Conservation (phyloP, 768 basidiomycete species). For the Boletus edulis region DNA sequence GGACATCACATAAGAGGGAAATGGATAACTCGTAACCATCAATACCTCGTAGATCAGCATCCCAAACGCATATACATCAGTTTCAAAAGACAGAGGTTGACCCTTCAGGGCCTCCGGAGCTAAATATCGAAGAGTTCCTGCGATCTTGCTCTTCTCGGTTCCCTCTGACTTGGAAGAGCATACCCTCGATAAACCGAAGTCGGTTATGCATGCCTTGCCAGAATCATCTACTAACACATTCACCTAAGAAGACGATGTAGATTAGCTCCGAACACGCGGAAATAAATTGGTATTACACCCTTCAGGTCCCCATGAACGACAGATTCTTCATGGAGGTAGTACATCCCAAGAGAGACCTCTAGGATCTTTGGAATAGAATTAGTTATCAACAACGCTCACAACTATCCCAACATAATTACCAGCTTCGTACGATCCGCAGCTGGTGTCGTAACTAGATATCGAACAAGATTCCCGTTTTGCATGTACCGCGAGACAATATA, state of each 20-base stretch:
- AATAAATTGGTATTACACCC: conserved; percentile 13
- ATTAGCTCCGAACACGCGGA: background rate
- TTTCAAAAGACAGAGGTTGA: conserved; percentile 13
- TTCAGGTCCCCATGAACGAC: conserved; percentile 32
- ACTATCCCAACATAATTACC: background rate
- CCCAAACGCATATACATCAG: conserved; percentile 32
- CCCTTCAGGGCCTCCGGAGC: conserved; percentile 26
- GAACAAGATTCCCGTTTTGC: conserved; percentile 5
- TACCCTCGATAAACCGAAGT: conserved; percentile 34
- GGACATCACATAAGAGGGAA: background rate
- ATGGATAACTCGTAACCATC: background rate
- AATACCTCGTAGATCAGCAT: conserved; percentile 31
- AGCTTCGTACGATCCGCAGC: background rate
- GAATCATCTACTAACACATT: conserved; percentile 34
- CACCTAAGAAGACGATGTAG: conserved; percentile 12
- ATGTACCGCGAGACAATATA: conserved; percentile 11
- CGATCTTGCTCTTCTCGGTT: conserved; percentile 16
- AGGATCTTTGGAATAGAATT: background rate
- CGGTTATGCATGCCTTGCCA: conserved; percentile 29
- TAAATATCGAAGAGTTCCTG: conserved; percentile 32
- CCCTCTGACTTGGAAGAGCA: conserved; percentile 13
- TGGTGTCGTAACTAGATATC: conserved; percentile 1
- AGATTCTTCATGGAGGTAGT: conserved; percentile 12
- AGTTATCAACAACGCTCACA: background rate
- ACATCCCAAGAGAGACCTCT: conserved; percentile 14